These are phyloP conservation scores for Vitis hybrid DNA, from an alignment of 177 flowering plant genomes.

Conservation along the genomic window DNA sequence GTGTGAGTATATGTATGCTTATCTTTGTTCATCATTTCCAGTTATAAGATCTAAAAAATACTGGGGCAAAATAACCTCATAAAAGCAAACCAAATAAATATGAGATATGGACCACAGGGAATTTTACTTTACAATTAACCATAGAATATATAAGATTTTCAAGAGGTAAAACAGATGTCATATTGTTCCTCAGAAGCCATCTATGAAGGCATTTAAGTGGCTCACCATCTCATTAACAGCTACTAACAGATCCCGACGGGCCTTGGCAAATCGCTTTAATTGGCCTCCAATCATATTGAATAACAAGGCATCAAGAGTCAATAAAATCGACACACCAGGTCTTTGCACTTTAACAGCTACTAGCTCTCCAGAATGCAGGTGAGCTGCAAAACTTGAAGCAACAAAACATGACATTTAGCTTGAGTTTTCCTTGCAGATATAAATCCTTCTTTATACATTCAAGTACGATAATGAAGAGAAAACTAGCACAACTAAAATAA, in stretches of 20 bases:
- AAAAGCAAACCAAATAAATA: no score
- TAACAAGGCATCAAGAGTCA: slow-evolving; percentile 91
- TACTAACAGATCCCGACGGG: slow-evolving; percentile 83
- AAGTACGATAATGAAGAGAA: background rate
- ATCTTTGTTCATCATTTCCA: no score
- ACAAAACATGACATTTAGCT: slow-evolving; percentile 27
- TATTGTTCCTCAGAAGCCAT: no score
- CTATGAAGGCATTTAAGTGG: background rate
- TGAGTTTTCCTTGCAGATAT: background rate
- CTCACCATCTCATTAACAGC: slow-evolving; percentile 96
- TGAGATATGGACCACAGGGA: no score
- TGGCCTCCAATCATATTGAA: slow-evolving; percentile 96
- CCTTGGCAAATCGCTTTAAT: slow-evolving; percentile 88
- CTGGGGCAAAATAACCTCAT: no score
- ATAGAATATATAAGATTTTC: background rate
- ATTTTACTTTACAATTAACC: no score
- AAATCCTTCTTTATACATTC: background rate
- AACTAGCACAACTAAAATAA: background rate
- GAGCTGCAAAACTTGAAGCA: slow-evolving; percentile 80
- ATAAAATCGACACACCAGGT: slow-evolving; percentile 77
- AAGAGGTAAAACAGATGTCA: background rate
- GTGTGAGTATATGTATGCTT: no score
- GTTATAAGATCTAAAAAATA: no score
- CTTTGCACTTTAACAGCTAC: slow-evolving; percentile 99
- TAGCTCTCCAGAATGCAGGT: slow-evolving; percentile 90